Conservation (phyloP, 1,284 basidiomycete genomes). For the Butyriboletus appendiculatus region DNA sequence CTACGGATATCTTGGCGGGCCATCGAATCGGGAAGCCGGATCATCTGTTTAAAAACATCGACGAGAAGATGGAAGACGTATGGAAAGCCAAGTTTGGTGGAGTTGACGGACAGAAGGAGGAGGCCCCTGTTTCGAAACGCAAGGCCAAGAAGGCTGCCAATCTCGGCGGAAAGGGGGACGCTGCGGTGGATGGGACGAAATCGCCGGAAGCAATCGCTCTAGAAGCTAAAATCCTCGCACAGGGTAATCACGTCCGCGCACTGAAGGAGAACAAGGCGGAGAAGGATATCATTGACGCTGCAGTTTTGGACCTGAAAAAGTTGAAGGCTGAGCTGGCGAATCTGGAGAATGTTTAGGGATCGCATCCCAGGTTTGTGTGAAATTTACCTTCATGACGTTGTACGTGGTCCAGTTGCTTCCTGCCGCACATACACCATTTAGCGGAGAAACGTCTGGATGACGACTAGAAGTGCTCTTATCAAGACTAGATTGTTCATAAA, state of each 20-base stretch:
- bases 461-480: background rate
- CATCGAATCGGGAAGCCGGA: constrained; percentile 87
- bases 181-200: constrained; percentile 46
- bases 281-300: constrained; percentile 66
- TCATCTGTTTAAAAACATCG: constrained; percentile 94
- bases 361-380: background rate
- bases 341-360: constrained; percentile 21
- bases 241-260: constrained; percentile 70
- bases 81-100: constrained; percentile 88
- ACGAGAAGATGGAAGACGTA: constrained; percentile 85
- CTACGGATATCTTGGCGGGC: constrained; percentile 84
- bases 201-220: constrained; percentile 62
- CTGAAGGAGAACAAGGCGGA: constrained; percentile 69
- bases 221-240: constrained; percentile 72
- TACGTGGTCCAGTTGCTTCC: background rate
- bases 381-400: background rate
- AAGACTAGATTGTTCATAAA: background rate
- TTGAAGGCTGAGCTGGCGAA: constrained; percentile 48
- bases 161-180: constrained; percentile 22
- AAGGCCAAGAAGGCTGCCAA: constrained; percentile 48
- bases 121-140: constrained; percentile 51
- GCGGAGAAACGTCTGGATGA: background rate
- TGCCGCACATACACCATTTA: background rate
- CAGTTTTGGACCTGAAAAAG: constrained; percentile 50
- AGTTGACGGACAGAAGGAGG: constrained; percentile 40